Conservation (phyloP, 129 eudicot genomes). For the Arctium lappa region DNA sequence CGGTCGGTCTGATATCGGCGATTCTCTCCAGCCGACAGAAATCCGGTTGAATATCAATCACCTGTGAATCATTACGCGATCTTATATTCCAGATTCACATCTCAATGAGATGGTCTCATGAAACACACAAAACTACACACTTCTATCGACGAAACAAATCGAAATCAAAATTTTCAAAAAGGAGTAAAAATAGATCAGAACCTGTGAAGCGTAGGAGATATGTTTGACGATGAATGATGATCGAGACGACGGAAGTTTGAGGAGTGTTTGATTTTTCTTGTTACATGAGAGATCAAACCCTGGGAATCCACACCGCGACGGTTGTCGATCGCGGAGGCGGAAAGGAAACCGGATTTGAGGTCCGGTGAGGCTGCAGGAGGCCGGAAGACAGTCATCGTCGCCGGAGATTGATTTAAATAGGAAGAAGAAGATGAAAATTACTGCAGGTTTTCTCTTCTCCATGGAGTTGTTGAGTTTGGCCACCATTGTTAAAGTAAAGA, state of each 20-base stretch:
- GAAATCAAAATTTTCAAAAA: background rate
- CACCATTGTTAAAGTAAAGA: constrained; percentile 20
- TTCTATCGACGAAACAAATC: background rate
- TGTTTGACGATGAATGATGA: constrained; percentile 37
- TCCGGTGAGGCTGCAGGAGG: constrained; percentile 31
- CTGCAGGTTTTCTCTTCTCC: constrained; percentile 4
- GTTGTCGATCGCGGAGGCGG: constrained; percentile 40
- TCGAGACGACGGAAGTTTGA: constrained; percentile 37
- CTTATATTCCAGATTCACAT: background rate
- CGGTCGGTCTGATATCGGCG: background rate
- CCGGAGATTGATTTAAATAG: constrained; percentile 15
- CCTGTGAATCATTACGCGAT: constrained; percentile 20
- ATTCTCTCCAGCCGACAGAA: constrained; percentile 24
- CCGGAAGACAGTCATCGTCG: constrained; percentile 32
- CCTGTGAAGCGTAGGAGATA: constrained; percentile 46
- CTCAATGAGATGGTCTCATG: background rate
- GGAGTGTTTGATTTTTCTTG: constrained; percentile 35
- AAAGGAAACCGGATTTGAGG: constrained; percentile 78
- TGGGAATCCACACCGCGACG: constrained; percentile 55
- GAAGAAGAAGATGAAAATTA: constrained; percentile 12
- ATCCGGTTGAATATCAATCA: constrained; percentile 15
- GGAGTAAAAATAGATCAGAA: background rate
- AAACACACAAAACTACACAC: background rate
- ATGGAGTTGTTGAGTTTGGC: constrained; percentile 19
- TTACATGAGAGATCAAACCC: constrained; percentile 68